Evolutionary conservation across 805 yeast genomes (phyloP).

Genomic region (Brettanomyces custersianus): DNA sequence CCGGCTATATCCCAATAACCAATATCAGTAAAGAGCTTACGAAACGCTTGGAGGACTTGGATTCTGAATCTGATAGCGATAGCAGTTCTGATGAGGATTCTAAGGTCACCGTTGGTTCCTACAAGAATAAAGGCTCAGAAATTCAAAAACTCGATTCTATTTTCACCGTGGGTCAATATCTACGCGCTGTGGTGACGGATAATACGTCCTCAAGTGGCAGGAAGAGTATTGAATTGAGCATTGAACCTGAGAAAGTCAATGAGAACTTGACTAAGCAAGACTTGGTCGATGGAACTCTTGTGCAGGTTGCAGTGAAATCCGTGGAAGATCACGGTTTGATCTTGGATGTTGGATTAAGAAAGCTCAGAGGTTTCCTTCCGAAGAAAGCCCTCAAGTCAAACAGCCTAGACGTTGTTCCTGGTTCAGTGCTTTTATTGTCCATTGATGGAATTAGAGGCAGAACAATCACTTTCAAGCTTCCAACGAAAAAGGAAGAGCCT

Average conservation of each 20-base stretch:
- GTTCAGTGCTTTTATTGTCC: conserved; percentile 62
- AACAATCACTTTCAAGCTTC: conserved; percentile 46
- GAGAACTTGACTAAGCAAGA: conserved; percentile 54
- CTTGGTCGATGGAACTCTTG: conserved; percentile 39
- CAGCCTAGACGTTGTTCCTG: conserved; percentile 30
- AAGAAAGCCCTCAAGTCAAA: conserved; percentile 45
- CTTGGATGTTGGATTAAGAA: conserved; percentile 54
- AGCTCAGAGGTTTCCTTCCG: conserved; percentile 63
- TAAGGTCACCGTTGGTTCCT: conserved; percentile 14
- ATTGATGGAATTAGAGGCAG: conserved; percentile 46
- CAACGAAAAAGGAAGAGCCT: conserved; percentile 40
- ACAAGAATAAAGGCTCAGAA: conserved; percentile 25
- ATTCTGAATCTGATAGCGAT: conserved; percentile 34
- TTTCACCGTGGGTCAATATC: conserved; percentile 75
- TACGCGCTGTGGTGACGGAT: conserved; percentile 69
- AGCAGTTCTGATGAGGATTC: conserved; percentile 10
- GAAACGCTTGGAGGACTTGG: conserved; percentile 44
- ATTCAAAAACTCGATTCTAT: conserved; percentile 47
- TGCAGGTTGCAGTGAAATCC: conserved; percentile 73
- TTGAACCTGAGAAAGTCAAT: conserved; percentile 72
- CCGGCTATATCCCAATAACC: conserved; percentile 72
- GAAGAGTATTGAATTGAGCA: conserved; percentile 59
- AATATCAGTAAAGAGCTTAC: conserved; percentile 60
- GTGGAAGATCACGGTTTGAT: conserved; percentile 90
- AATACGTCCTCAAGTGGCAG: conserved; percentile 30